Base-by-base conservation (phyloP, 345 rosid genomes). In the Euphorbia pulcherrima region DNA sequence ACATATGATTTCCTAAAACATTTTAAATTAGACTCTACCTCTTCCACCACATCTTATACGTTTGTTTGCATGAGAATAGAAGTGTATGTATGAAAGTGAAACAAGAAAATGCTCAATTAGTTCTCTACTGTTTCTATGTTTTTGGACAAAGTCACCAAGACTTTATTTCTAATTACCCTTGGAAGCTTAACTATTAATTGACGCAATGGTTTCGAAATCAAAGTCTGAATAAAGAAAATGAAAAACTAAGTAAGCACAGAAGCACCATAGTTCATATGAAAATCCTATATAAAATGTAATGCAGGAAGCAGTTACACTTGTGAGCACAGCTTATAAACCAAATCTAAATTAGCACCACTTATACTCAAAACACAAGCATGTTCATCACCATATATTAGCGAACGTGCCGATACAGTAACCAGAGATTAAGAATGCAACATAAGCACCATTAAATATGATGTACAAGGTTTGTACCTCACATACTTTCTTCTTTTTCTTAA, bases 391-490 rank as follows among this genome's bases (percentile, higher is more conserved):
- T 26, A 52, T 26, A 47, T 69, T 58, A 62, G 2, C 0, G 30
- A 44, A 46, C 21, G 35, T 44, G 20, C 33, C 64, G 37, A 56
- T 14, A 35, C 61, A 26, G 44, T 13, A 8, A 62, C 26, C 47
- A 52, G 16, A 29, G 47, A 37, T 61, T 61, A 26, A 62, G 16
- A 16, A 16, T 62, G 30, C 65, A 47, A 17, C 48, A 75, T 35
- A 33, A 74, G 30, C 24, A 53, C 16, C 10, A 23, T 20, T 57
- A 70, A 54, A 47, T 24, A 62, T 9, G 54, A 20, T n/a, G n/a
- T n/a, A n/a, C n/a, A n/a, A 64, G 30, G 28, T 35, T 23, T 23
- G 47, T 81, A 84, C 85, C 85, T 81, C 79, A 21, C n/a, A 30
- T 53, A 30, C 46, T 55, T 66, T 73, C 74, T 77, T 75, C 83